These are phyloP conservation scores for Sclerotinia subarctica DNA, from an alignment of 2,329 filamentous ascomycete species.

Conservation along the genomic window DNA sequence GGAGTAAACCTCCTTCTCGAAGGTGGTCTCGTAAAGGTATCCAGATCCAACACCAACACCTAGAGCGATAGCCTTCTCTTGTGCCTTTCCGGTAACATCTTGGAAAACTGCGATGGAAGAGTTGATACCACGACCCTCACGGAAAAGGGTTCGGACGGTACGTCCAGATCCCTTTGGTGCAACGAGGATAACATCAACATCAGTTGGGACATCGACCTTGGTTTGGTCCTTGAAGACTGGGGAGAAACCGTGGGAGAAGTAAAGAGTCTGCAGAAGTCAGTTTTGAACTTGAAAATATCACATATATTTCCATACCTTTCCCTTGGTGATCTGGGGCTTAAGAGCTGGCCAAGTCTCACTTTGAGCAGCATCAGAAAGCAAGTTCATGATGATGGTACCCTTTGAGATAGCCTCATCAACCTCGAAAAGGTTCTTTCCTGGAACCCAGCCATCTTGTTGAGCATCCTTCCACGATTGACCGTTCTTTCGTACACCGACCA, in stretches of 20 bases:
- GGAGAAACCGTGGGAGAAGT: conserved; percentile 99
- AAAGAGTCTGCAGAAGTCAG: conserved; percentile 69
- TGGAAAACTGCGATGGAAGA: conserved; percentile 98
- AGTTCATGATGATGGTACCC: conserved; percentile 98
- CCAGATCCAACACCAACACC: conserved; percentile 96
- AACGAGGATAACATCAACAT: conserved; percentile 99
- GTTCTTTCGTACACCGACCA: conserved; percentile 97
- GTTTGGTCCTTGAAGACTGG: conserved; percentile 99
- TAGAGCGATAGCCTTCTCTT: conserved; percentile 96
- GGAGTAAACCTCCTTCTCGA: conserved; percentile 99
- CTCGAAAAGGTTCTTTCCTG: conserved; percentile 98
- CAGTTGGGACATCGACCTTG: conserved; percentile 92
- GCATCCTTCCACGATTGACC: conserved; percentile 99
- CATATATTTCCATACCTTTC: conserved; percentile 66
- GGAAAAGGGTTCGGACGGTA: conserved; percentile 97
- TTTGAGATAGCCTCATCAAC: conserved; percentile 92
- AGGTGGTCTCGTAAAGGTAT: conserved; percentile 99
- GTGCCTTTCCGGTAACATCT: conserved; percentile 94
- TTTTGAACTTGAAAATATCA: conserved; percentile 12
- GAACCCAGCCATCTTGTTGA: conserved; percentile 93
- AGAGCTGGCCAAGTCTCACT: conserved; percentile 97
- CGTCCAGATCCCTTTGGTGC: conserved; percentile 98
- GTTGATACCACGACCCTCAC: conserved; percentile 99
- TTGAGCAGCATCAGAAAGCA: conserved; percentile 96
- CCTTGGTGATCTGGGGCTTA: conserved; percentile 97